Evolutionary conservation across 345 rosid genomes (phyloP).

Genomic region (Acer negundo): DNA sequence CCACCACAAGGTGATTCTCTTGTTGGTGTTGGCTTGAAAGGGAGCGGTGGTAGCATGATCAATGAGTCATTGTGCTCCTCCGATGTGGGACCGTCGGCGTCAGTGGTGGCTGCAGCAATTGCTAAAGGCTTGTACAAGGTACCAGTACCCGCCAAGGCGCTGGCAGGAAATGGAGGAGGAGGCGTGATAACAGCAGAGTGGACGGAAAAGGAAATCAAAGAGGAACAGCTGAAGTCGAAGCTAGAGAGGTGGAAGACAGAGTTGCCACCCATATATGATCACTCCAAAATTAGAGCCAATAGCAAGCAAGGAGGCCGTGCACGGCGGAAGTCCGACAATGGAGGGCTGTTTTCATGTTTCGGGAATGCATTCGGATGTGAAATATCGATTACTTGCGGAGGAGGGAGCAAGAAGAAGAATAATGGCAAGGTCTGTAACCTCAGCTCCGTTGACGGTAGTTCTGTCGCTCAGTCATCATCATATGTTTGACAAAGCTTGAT

Average conservation of each 20-base stretch:
- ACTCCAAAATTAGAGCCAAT: slow-evolving; percentile 18
- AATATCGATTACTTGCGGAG: slow-evolving; percentile 83
- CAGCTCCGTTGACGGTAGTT: slow-evolving; percentile 47
- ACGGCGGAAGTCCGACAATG: slow-evolving; percentile 20
- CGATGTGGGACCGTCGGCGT: slow-evolving; percentile 93
- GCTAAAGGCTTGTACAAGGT: slow-evolving; percentile 72
- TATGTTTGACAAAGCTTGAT: background rate
- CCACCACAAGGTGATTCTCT: slow-evolving; percentile 6
- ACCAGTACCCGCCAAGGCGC: slow-evolving; percentile 26
- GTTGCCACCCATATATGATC: slow-evolving; percentile 36
- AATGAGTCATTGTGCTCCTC: slow-evolving; percentile 56
- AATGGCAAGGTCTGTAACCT: slow-evolving; percentile 44
- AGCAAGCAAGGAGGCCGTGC: slow-evolving; percentile 20
- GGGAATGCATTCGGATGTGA: slow-evolving; percentile 76
- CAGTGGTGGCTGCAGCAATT: slow-evolving; percentile 93
- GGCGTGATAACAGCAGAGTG: slow-evolving; percentile 56
- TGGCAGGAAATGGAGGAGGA: slow-evolving; percentile 25
- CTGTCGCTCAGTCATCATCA: slow-evolving; percentile 24
- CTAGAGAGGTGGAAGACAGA: slow-evolving; percentile 76
- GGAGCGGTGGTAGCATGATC: slow-evolving; percentile 50
- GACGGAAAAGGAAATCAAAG: slow-evolving; percentile 48
- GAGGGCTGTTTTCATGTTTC: slow-evolving; percentile 76
- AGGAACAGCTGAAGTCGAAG: slow-evolving; percentile 55
- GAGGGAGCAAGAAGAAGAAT: slow-evolving; percentile 36
- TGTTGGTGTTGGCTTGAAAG: slow-evolving; percentile 14